These are phyloP conservation scores for Pleurotus eryngii DNA, from an alignment of 768 basidiomycete species.

Conservation along the genomic window DNA sequence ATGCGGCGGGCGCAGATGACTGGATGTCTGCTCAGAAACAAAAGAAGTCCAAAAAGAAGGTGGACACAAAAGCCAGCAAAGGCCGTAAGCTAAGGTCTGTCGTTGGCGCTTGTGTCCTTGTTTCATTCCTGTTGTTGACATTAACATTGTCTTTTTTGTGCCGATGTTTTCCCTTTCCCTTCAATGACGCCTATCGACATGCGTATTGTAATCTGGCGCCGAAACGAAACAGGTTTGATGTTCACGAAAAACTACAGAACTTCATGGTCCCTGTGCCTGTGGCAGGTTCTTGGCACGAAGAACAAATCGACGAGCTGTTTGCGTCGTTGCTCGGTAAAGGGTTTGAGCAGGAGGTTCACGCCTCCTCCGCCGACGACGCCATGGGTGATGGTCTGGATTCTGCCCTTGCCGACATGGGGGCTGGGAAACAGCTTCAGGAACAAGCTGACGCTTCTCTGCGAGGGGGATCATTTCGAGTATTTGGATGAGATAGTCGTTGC, in stretches of 20 bases:
- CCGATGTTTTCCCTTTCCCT: neutral
- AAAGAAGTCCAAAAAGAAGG: slow-evolving; percentile 76
- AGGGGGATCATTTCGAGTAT: slow-evolving; percentile 50
- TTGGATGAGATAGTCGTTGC: slow-evolving; percentile 42
- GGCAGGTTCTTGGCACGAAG: slow-evolving; percentile 83
- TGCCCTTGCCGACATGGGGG: slow-evolving; percentile 16
- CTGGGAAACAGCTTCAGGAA: slow-evolving; percentile 23
- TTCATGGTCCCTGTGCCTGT: slow-evolving; percentile 90
- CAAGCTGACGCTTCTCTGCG: slow-evolving; percentile 29
- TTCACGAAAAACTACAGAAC: slow-evolving; percentile 94
- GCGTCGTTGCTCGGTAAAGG: slow-evolving; percentile 80
- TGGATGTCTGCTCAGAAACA: slow-evolving; percentile 67
- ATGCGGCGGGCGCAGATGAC: slow-evolving; percentile 43
- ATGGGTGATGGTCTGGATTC: too few relatives aligned
- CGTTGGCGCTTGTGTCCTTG: neutral
- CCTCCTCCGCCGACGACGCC: too few relatives aligned
- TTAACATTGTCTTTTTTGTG: neutral
- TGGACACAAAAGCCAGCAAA: slow-evolving; percentile 96
- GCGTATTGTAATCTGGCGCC: neutral
- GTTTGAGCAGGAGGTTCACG: slow-evolving; percentile 33
- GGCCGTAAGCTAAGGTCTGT: slow-evolving; percentile 85
- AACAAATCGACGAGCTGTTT: slow-evolving; percentile 95
- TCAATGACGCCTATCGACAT: slow-evolving; percentile 2
- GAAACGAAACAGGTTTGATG: slow-evolving; percentile 61
- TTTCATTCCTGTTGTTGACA: neutral